phyloP scores from a whole-genome alignment of 2,329 filamentous ascomycete genomes.

The Claviceps quebecensis region DNA sequence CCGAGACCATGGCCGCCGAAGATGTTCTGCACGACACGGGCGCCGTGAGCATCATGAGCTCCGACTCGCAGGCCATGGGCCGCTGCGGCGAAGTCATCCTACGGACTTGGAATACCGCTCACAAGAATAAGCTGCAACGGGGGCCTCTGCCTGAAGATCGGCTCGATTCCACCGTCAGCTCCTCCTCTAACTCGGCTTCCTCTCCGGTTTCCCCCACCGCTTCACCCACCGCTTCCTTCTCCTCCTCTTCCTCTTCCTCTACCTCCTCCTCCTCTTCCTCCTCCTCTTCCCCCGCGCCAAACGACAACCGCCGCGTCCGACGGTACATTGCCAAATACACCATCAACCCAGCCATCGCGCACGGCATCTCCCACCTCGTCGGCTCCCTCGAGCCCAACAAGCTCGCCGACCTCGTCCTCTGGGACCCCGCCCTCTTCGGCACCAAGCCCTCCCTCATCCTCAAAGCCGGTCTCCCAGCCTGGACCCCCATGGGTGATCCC shows the following conservation, averaged over 20 bases:
- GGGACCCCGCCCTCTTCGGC: conserved; percentile 75
- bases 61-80: conserved; percentile 92
- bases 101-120: conserved; percentile 90
- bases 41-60: conserved; percentile 95
- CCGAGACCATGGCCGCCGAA: conserved; percentile 92
- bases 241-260: neutral
- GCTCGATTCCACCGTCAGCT: conserved; percentile 28
- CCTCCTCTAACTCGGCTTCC: conserved; percentile 22
- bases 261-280: neutral
- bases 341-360: conserved; percentile 80
- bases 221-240: conserved; percentile 28
- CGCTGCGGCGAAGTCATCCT: conserved; percentile 87
- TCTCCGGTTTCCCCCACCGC: conserved; percentile 34
- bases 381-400: conserved; percentile 83
- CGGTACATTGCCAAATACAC: conserved; percentile 93
- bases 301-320: conserved; percentile 87
- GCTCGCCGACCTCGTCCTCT: conserved; percentile 76
- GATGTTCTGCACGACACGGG: conserved; percentile 91
- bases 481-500: conserved; percentile 72
- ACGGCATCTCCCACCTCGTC: conserved; percentile 78
- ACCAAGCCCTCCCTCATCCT: conserved; percentile 70
- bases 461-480: conserved; percentile 78
- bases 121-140: conserved; percentile 88
- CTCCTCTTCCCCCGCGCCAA: conserved; percentile 41
- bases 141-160: conserved; percentile 60